A percentile compares a stretch with the other conserved stretches of the same genome.
Conservation (phyloP, 345 rosid genomes). For the Bruguiera gymnorhiza region DNA sequence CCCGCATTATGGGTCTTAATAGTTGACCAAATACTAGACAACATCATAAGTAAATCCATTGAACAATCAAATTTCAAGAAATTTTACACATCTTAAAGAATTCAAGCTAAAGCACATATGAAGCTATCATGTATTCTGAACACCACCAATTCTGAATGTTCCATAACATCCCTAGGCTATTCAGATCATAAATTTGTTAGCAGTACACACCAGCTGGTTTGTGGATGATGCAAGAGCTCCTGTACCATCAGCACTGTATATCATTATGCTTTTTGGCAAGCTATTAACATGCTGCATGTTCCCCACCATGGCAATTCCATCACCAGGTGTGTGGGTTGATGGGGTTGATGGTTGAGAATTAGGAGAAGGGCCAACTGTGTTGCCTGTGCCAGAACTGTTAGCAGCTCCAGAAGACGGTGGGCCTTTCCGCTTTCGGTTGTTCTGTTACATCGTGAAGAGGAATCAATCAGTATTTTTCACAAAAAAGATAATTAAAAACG, state of each 20-base stretch:
- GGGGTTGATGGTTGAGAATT: slow-evolving; percentile 98
- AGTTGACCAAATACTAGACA: background rate
- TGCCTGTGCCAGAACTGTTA: slow-evolving; percentile 94
- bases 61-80: background rate
- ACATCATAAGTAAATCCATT: background rate
- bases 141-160: background rate
- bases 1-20: background rate
- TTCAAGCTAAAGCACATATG: slow-evolving; percentile 2
- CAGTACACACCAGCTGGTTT: slow-evolving; percentile 71
- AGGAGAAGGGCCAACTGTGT: slow-evolving; percentile 85
- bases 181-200: slow-evolving; percentile 4
- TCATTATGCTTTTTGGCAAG: slow-evolving; percentile 78
- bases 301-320: slow-evolving; percentile 70
- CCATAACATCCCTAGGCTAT: background rate
- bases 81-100: background rate
- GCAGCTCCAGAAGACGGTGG: slow-evolving; percentile 97
- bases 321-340: slow-evolving; percentile 92
- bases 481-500: background rate
- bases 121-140: background rate
- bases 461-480: slow-evolving; percentile 12
- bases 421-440: slow-evolving; percentile 89
- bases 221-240: slow-evolving; percentile 81
- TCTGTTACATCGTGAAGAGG: slow-evolving; percentile 42
- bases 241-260: slow-evolving; percentile 85
- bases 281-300: slow-evolving; percentile 74